Evolutionary conservation across 768 basidiomycete species (phyloP).

Genomic region (Boletellus sp.): DNA sequence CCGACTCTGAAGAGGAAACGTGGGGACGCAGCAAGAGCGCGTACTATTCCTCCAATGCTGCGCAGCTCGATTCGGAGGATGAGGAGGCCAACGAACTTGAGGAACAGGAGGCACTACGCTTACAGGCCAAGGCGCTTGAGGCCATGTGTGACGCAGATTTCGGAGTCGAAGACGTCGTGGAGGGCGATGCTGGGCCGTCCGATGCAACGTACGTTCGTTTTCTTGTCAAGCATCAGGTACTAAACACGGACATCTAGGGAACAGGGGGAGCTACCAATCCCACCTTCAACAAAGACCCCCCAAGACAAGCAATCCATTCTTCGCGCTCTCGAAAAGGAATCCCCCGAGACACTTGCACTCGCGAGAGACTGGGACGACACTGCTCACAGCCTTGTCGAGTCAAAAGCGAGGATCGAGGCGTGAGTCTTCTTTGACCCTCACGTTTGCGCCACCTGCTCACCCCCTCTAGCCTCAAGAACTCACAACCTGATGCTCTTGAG

Average conservation of each 20-base stretch:
- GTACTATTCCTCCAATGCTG: constrained; percentile 87
- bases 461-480: constrained; percentile 43
- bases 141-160: constrained; percentile 77
- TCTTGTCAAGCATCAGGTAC: not conserved
- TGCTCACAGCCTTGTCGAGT: constrained; percentile 46
- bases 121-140: constrained; percentile 74
- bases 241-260: constrained; percentile 18
- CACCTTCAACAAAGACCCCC: constrained; percentile 31
- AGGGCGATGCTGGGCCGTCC: constrained; percentile 29
- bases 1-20: constrained; percentile 40
- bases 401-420: constrained; percentile 53
- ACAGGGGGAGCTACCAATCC: constrained; percentile 2
- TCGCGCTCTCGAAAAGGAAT: constrained; percentile 68
- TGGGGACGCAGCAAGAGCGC: constrained; percentile 81
- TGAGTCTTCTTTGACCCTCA: constrained; percentile 31
- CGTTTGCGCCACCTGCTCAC: not conserved
- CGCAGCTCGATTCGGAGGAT: constrained; percentile 75
- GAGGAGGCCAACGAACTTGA: constrained; percentile 88
- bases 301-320: constrained; percentile 59
- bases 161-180: constrained; percentile 64
- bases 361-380: constrained; percentile 84
- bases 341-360: constrained; percentile 74
- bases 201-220: constrained; percentile 26
- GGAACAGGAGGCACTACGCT: constrained; percentile 77
- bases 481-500: constrained; percentile 49